Base-by-base conservation (phyloP, 345 rosid species). In the Linum tenue region DNA sequence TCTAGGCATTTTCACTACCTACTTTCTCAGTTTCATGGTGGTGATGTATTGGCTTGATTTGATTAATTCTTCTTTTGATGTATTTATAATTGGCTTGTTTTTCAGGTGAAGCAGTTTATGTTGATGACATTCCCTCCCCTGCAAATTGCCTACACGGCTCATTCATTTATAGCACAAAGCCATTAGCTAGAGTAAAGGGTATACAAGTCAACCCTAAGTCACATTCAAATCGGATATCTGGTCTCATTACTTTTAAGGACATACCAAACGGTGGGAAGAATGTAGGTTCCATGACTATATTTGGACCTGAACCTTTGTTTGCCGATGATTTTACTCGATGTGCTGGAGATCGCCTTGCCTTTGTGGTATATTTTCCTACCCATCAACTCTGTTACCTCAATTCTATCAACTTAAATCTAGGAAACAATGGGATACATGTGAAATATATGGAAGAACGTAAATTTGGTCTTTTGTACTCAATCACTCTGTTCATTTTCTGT, bases 221-320 rank as follows among this genome's bases (percentile, higher is more conserved):
- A 57, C 60, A 31, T n/a, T 37, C 37, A 9, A 57, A 57, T 7
- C 36, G 60, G 38, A 7, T 57, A 12, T 22, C 36, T 3, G 37
- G 36, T 7, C 37, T 57, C 38, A 9, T 57, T 57, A 17, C 60
- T 12, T 57, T 12, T 12, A 57, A 57, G 38, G 60, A 57, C 60
- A 57, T 57, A 4, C 60, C 60, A 8, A 37, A 57, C 8, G 60
- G 60, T 3, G 60, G 60, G 9, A 7, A 57, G 60, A 57, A 57
- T 10, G 22, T 57, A 16, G 60, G 60, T 57, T 57, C 60, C 2
- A 57, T 17, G 60, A 57, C 60, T 9, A 57, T 57, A 4, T 57
- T 57, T 22, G 60, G 60, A 31, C 36, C 60, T 37, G 60, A 57
- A 57, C 60, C 60, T 31, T 57, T 57, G 60, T 57, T 57, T 57